phyloP scores from a whole-genome alignment of 2,329 filamentous ascomycete genomes.

The Endoconidiophora polonica region DNA sequence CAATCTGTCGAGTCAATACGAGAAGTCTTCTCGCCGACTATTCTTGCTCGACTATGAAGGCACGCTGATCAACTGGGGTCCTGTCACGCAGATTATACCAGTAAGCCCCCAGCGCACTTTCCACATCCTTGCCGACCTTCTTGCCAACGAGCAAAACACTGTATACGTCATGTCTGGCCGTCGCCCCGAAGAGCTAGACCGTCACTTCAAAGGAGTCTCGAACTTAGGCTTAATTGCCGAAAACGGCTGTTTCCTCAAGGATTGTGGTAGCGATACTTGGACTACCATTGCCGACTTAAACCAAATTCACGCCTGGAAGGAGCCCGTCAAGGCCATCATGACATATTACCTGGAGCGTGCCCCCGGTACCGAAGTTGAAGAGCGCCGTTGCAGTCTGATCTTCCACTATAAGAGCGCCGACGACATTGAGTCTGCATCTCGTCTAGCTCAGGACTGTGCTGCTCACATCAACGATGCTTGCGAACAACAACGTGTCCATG shows the following conservation, averaged over 20 bases:
- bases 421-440: slow-evolving; percentile 40
- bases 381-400: slow-evolving; percentile 71
- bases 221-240: slow-evolving; percentile 82
- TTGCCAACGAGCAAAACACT: slow-evolving; percentile 63
- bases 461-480: slow-evolving; percentile 93
- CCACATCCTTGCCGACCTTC: slow-evolving; percentile 64
- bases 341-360: slow-evolving; percentile 82
- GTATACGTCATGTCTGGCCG: slow-evolving; percentile 91
- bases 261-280: slow-evolving; percentile 55
- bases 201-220: slow-evolving; percentile 67
- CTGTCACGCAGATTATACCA: slow-evolving; percentile 67
- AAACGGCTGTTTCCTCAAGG: slow-evolving; percentile 80
- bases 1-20: slow-evolving; percentile 49
- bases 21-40: slow-evolving; percentile 47
- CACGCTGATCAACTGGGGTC: slow-evolving; percentile 75
- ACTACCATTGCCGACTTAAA: slow-evolving; percentile 56
- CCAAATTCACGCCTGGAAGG: slow-evolving; percentile 63
- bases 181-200: slow-evolving; percentile 73
- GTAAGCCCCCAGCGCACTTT: slow-evolving; percentile 72
- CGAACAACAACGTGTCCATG: slow-evolving; percentile 66
- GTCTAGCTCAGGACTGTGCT: slow-evolving; percentile 76
- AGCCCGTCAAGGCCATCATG: slow-evolving; percentile 65
- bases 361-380: slow-evolving; percentile 73
- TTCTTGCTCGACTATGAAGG: slow-evolving; percentile 92
- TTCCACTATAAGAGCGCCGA: slow-evolving; percentile 16